Percentiles rank a stretch among this genome's conserved stretches.
Conservation (phyloP, 768 basidiomycete species). For the Daedaleopsis sinensis region DNA sequence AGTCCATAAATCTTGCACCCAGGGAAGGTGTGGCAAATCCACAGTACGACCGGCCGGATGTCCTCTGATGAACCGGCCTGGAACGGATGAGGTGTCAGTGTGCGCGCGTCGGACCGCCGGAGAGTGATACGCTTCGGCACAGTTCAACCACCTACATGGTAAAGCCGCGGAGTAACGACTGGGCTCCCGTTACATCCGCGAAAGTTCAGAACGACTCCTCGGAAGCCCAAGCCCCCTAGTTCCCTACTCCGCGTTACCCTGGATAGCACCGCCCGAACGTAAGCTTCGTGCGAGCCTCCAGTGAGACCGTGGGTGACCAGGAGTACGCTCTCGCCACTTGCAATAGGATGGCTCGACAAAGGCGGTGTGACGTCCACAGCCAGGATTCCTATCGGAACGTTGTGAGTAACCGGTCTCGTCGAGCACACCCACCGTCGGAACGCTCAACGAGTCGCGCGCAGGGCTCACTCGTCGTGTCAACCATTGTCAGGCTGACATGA, state of each 20-base stretch:
- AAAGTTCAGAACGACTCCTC: conserved; percentile 28
- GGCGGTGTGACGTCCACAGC: conserved; percentile 28
- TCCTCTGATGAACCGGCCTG: conserved; percentile 30
- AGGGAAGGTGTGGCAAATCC: conserved; percentile 26
- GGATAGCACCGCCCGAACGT: conserved; percentile 25
- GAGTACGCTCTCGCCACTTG: conserved; percentile 18
- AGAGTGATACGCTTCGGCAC: not conserved
- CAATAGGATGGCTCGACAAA: conserved; percentile 9
- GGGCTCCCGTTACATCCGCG: conserved; percentile 28
- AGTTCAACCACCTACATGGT: conserved; percentile 21
- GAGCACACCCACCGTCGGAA: not conserved
- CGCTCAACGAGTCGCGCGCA: too few relatives aligned
- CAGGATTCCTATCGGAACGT: conserved; percentile 19
- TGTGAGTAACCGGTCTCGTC: not conserved
- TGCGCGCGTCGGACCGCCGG: not conserved
- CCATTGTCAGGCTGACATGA: too few relatives aligned
- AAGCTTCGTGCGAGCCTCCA: conserved; percentile 29
- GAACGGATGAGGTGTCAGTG: not conserved
- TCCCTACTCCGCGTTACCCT: conserved; percentile 9
- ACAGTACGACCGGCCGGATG: conserved; percentile 21
- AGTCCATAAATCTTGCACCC: conserved; percentile 22
- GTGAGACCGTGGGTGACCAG: conserved; percentile 30
- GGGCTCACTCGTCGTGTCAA: too few relatives aligned
- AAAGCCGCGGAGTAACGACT: conserved; percentile 24
- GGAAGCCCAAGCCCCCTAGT: conserved; percentile 20